Evolutionary conservation across 257 asterid species (phyloP).

Genomic region (Solanum piurae): DNA sequence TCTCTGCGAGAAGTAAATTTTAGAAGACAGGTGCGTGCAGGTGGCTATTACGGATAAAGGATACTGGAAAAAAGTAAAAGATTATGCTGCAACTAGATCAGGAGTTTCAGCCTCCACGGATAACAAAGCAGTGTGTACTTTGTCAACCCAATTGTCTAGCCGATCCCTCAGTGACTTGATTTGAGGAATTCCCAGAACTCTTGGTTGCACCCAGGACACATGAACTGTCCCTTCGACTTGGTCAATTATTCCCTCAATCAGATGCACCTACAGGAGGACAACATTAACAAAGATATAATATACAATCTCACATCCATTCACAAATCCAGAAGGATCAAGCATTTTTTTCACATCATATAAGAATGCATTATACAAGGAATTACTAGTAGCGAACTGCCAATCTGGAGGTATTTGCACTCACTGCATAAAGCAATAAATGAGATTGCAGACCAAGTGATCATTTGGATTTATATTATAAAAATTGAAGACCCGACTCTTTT

Average conservation of each 20-base stretch:
- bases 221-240: slow-evolving; percentile 86
- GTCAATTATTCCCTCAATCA: slow-evolving; percentile 89
- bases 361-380: neutral
- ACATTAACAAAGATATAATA: neutral
- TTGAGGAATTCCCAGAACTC: slow-evolving; percentile 81
- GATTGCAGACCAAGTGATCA: neutral
- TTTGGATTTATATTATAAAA: neutral
- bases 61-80: neutral
- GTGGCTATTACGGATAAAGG: neutral
- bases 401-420: neutral
- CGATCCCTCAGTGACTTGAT: slow-evolving; percentile 79
- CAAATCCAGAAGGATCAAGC: neutral
- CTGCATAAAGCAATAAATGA: neutral
- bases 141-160: slow-evolving; percentile 75
- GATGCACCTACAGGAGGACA: slow-evolving; percentile 56
- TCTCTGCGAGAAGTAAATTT: neutral
- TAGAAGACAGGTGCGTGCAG: neutral
- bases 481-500: neutral
- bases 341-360: neutral
- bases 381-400: neutral
- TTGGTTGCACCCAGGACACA: slow-evolving; percentile 95
- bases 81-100: slow-evolving; percentile 77
- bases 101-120: slow-evolving; percentile 98
- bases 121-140: slow-evolving; percentile 78
- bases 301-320: neutral